These are phyloP conservation scores for Amanita phalloides DNA, from an alignment of 768 basidiomycete species.

Conservation along the genomic window DNA sequence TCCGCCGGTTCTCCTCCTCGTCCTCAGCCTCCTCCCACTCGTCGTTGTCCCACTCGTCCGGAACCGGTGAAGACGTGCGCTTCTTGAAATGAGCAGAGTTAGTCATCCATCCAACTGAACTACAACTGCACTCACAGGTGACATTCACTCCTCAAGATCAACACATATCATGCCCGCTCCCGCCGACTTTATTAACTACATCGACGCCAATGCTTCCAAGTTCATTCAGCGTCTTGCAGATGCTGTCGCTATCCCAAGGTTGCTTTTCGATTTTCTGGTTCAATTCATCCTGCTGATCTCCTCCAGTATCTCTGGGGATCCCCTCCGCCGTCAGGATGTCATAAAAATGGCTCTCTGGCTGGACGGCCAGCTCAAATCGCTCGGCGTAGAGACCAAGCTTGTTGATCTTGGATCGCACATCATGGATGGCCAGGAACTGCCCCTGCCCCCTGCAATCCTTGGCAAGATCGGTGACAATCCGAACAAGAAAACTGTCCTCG, in stretches of 20 bases:
- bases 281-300: neutral
- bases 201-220: constrained; percentile 58
- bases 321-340: constrained; percentile 62
- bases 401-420: constrained; percentile 70
- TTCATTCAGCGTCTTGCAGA: constrained; percentile 75
- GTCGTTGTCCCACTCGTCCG: constrained; percentile 52
- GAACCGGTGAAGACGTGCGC: constrained; percentile 11
- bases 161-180: constrained; percentile 33
- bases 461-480: constrained; percentile 76
- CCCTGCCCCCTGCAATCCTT: constrained; percentile 76
- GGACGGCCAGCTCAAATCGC: constrained; percentile 55
- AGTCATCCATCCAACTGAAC: neutral
- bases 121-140: neutral
- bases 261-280: constrained; percentile 1
- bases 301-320: constrained; percentile 60
- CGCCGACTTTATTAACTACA: constrained; percentile 32
- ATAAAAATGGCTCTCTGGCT: constrained; percentile 83
- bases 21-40: constrained; percentile 31
- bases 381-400: constrained; percentile 69
- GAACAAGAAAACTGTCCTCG: constrained; percentile 84
- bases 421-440: constrained; percentile 53
- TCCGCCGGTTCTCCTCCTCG: constrained; percentile 34
- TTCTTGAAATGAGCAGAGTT: neutral
- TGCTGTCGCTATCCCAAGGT: constrained; percentile 82
- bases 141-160: neutral